Evolutionary conservation across 2,329 filamentous ascomycete genomes (phyloP).

Genomic region (Diplodia seriata): DNA sequence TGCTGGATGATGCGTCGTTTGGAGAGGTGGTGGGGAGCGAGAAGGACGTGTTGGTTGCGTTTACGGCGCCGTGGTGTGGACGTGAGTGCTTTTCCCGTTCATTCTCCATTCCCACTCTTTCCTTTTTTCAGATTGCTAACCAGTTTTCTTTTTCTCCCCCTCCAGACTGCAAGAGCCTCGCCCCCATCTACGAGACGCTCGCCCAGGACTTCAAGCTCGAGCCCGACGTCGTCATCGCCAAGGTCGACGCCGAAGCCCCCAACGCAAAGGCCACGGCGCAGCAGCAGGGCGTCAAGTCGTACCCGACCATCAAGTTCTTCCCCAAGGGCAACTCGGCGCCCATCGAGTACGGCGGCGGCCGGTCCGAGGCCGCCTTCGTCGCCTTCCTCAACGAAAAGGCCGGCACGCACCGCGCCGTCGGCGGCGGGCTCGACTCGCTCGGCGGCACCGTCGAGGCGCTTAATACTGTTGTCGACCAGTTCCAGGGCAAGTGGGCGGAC

Average conservation of each 20-base stretch:
- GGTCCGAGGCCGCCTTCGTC: slow-evolving; percentile 77
- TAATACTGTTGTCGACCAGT: slow-evolving; percentile 77
- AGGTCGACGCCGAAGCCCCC: slow-evolving; percentile 91
- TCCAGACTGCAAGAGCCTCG: slow-evolving; percentile 93
- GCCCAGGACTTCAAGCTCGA: slow-evolving; percentile 83
- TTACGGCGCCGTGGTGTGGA: slow-evolving; percentile 98
- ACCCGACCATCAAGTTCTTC: slow-evolving; percentile 99
- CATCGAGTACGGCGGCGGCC: slow-evolving; percentile 75
- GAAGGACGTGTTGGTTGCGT: slow-evolving; percentile 91
- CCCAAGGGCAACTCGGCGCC: slow-evolving; percentile 78
- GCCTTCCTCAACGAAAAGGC: slow-evolving; percentile 86
- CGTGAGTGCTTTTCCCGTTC: slow-evolving; percentile 68
- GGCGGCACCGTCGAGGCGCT: slow-evolving; percentile 85
- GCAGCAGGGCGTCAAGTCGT: slow-evolving; percentile 80
- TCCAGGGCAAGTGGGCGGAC: slow-evolving; percentile 67
- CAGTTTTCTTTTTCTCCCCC: fast-evolving
- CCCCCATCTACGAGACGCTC: slow-evolving; percentile 87
- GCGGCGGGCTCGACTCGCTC: slow-evolving; percentile 77
- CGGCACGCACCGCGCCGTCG: slow-evolving; percentile 81
- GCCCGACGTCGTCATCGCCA: slow-evolving; percentile 81
- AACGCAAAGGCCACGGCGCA: slow-evolving; percentile 80
- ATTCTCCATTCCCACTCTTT: background rate
- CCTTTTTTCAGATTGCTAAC: no score
- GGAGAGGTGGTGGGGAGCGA: slow-evolving; percentile 78
- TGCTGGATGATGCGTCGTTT: slow-evolving; percentile 82